A percentile compares a stretch with the other conserved stretches of the same genome.
Conservation (phyloP, 2,329 filamentous ascomycete genomes). For the Paecilomyces variotii region DNA sequence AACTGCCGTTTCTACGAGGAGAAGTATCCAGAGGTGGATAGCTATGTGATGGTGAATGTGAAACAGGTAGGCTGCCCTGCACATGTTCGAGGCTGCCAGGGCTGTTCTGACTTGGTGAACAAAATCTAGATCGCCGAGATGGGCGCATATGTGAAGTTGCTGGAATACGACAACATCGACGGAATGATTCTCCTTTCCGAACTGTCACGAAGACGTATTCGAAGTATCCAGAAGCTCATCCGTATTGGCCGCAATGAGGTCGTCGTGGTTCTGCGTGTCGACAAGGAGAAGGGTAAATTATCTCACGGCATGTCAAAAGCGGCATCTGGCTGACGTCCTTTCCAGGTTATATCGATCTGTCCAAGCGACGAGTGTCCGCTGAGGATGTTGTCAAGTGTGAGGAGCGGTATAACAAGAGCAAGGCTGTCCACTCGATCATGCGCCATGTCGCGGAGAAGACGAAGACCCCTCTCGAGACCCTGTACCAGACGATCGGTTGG, state of each 20-base stretch:
- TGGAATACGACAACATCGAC: slow-evolving; percentile 99
- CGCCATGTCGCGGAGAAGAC: slow-evolving; percentile 98
- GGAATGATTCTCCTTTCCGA: slow-evolving; percentile 99
- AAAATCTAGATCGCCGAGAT: slow-evolving; percentile 82
- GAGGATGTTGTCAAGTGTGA: slow-evolving; percentile 98
- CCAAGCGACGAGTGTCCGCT: slow-evolving; percentile 92
- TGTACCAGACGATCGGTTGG: slow-evolving; percentile 95
- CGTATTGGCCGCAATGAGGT: slow-evolving; percentile 97
- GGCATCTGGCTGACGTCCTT: slow-evolving; percentile 1
- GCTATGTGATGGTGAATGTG: slow-evolving; percentile 99
- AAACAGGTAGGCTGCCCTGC: slow-evolving; percentile 61
- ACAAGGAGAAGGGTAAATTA: slow-evolving; percentile 86
- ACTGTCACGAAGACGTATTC: slow-evolving; percentile 93
- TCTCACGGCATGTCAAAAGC: neutral
- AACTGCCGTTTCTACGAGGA: slow-evolving; percentile 98
- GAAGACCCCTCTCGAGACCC: slow-evolving; percentile 80
- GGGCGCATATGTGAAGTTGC: slow-evolving; percentile 98
- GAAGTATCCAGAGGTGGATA: slow-evolving; percentile 96
- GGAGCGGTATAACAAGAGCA: slow-evolving; percentile 99
- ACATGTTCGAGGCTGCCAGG: slow-evolving; percentile 1
- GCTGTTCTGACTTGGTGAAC: slow-evolving; percentile 6
- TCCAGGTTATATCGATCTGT: slow-evolving; percentile 89
- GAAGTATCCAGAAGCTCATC: slow-evolving; percentile 98
- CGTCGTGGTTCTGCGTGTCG: slow-evolving; percentile 94
- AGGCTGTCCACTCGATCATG: slow-evolving; percentile 99